These are phyloP conservation scores for Rubia yunnanensis DNA, from an alignment of 257 asterid species.

Conservation along the genomic window DNA sequence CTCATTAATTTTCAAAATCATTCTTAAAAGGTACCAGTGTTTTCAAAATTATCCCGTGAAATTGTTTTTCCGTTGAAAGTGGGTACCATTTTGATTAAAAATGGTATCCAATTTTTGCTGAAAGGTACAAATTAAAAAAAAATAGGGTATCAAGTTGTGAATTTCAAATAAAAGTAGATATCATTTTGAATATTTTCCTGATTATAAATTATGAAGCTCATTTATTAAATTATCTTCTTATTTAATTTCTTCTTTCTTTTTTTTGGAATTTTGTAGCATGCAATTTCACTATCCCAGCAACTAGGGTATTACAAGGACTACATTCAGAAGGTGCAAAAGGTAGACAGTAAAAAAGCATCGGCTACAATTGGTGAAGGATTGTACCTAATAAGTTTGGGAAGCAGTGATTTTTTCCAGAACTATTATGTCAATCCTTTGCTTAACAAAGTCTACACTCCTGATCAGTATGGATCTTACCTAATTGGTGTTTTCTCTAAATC, in stretches of 20 bases:
- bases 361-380: constrained; percentile 49
- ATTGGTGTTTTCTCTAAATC: constrained; percentile 44
- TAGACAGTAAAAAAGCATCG: constrained; percentile 55
- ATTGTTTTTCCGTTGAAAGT: too few relatives aligned
- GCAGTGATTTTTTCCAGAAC: constrained; percentile 81
- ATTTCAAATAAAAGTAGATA: too few relatives aligned
- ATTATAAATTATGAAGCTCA: too few relatives aligned
- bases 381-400: constrained; percentile 59
- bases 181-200: too few relatives aligned
- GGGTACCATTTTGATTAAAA: too few relatives aligned
- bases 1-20: too few relatives aligned
- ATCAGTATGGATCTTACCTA: constrained; percentile 65
- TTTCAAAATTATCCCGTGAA: too few relatives aligned
- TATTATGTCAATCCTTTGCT: constrained; percentile 72
- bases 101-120: too few relatives aligned
- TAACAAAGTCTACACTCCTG: constrained; percentile 58
- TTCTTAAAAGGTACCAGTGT: neutral
- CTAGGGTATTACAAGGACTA: constrained; percentile 67
- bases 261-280: constrained; percentile 42
- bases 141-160: too few relatives aligned
- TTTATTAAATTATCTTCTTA: neutral
- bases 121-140: too few relatives aligned
- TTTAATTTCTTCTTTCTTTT: neutral
- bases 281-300: constrained; percentile 66
- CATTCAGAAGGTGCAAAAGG: constrained; percentile 50